Evolutionary conservation across 352 stramenopile species (phyloP).

Genomic region (Globisporangium nunn): DNA sequence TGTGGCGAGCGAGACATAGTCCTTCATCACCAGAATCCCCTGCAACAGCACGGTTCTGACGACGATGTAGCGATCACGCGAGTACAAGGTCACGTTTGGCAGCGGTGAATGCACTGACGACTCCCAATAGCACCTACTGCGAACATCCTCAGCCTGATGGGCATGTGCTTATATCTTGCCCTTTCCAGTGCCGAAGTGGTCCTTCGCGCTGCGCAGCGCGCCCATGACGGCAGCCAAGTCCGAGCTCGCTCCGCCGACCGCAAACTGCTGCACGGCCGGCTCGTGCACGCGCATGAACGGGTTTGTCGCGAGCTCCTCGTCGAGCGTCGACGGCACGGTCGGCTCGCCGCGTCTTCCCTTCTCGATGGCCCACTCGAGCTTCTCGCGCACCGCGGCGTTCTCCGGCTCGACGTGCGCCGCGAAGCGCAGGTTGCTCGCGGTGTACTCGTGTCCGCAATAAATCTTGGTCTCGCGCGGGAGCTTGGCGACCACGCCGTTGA

Average conservation of each 20-base stretch:
- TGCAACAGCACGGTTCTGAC: constrained; percentile 26
- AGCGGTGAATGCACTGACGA: too few species aligned
- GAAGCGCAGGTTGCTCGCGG: constrained; percentile 85
- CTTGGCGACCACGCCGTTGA: constrained; percentile 70
- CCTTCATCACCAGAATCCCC: constrained; percentile 5
- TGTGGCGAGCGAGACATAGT: constrained; percentile 17
- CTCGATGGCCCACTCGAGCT: constrained; percentile 47
- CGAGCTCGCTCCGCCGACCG: constrained; percentile 12
- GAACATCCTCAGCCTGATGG: neutral
- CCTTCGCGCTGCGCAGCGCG: constrained; percentile 45
- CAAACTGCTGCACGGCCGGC: constrained; percentile 45
- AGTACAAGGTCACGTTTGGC: too few species aligned
- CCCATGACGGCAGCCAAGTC: constrained; percentile 57
- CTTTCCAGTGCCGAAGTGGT: constrained; percentile 54
- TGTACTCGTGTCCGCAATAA: constrained; percentile 93
- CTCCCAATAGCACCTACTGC: neutral
- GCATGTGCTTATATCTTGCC: constrained; percentile 14
- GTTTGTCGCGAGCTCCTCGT: constrained; percentile 65
- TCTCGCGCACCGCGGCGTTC: constrained; percentile 55
- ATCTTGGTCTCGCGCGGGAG: constrained; percentile 69
- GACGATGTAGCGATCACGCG: neutral
- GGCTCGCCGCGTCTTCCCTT: constrained; percentile 34
- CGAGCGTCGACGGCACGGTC: constrained; percentile 87
- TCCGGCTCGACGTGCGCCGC: constrained; percentile 84
- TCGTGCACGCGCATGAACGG: constrained; percentile 73